Conservation (phyloP, 2,329 filamentous ascomycete species). For the Ophiosphaerella korrae region DNA sequence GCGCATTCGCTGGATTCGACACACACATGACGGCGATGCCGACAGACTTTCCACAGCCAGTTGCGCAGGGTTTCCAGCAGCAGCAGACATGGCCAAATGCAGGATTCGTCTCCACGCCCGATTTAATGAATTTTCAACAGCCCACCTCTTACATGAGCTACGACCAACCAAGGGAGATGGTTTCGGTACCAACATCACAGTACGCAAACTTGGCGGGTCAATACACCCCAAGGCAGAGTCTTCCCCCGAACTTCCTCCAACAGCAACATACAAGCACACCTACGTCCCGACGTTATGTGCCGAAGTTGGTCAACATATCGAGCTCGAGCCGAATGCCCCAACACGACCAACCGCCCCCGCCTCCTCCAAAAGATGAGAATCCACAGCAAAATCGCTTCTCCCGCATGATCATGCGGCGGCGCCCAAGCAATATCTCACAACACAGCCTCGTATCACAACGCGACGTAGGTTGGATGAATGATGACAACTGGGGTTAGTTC, state of each 20-base stretch:
- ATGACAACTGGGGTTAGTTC: conserved; percentile 43
- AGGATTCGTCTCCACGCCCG: conserved; percentile 43
- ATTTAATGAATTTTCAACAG: conserved; percentile 42
- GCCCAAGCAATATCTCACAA: conserved; percentile 45
- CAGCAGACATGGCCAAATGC: conserved; percentile 39
- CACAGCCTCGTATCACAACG: conserved; percentile 39
- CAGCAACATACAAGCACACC: conserved; percentile 22
- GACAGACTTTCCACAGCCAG: conserved; percentile 38
- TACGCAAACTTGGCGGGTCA: conserved; percentile 39
- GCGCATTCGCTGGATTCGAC: conserved; percentile 35
- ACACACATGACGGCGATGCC: conserved; percentile 38
- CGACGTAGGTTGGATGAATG: conserved; percentile 44
- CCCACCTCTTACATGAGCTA: conserved; percentile 39
- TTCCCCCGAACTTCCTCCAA: conserved; percentile 42
- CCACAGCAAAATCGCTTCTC: conserved; percentile 42
- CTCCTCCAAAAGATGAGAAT: conserved; percentile 43
- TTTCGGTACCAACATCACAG: conserved; percentile 41
- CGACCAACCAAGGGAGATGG: conserved; percentile 37
- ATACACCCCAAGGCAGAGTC: conserved; percentile 41
- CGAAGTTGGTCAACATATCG: conserved; percentile 44
- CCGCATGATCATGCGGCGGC: conserved; percentile 41
- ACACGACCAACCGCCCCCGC: conserved; percentile 40
- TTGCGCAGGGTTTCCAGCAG: conserved; percentile 38
- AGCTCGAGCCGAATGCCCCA: conserved; percentile 31
- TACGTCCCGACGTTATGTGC: conserved; percentile 37